These are phyloP conservation scores for Oemleria cerasiformis DNA, from an alignment of 306 rosid species.

Conservation along the genomic window DNA sequence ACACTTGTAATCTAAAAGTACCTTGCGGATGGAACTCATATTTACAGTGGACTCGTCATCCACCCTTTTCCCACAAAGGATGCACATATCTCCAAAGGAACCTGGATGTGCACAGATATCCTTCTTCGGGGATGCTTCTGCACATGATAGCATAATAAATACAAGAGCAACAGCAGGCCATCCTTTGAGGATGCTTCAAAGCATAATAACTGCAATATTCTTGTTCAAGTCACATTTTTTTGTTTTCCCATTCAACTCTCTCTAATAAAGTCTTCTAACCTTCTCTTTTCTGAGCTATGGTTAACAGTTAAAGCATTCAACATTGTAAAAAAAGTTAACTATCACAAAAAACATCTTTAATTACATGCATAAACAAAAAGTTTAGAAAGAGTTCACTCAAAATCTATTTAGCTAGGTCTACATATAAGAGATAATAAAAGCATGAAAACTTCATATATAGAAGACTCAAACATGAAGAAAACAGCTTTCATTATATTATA, in stretches of 20 bases:
- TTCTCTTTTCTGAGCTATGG: no score
- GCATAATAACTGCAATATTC: neutral
- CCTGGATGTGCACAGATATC: constrained; percentile 71
- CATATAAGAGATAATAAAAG: no score
- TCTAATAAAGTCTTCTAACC: no score
- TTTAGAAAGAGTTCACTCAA: no score
- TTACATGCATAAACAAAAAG: no score
- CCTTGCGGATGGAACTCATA: constrained; percentile 84
- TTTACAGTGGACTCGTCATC: constrained; percentile 69
- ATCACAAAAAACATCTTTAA: no score
- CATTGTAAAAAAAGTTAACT: no score
- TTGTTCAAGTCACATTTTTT: neutral
- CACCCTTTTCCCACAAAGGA: constrained; percentile 67
- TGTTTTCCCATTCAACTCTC: neutral
- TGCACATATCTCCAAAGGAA: constrained; percentile 71
- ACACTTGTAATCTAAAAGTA: constrained; percentile 28
- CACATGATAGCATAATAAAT: constrained; percentile 13
- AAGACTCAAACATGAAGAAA: no score
- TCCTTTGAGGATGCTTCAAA: neutral
- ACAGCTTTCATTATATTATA: no score
- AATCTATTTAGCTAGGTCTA: no score
- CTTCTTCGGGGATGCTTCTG: constrained; percentile 44
- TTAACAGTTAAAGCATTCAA: no score
- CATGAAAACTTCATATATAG: no score
- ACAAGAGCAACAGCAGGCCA: neutral